Base-by-base conservation (phyloP, 306 rosid species). In the Lathyrus aphaca region DNA sequence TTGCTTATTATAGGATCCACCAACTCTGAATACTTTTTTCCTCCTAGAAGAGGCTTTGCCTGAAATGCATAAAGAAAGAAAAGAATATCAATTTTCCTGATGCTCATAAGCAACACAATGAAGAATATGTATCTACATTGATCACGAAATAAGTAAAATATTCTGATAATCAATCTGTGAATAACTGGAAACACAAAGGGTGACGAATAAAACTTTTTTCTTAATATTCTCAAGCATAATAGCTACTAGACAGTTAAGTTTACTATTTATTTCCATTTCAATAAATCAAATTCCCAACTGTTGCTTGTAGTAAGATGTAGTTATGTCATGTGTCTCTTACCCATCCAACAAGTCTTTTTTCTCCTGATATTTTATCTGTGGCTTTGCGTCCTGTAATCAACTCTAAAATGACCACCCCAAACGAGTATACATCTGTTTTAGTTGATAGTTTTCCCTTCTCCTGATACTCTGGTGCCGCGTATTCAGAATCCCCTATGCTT, bases 331-430 rank as follows among this genome's bases (percentile, higher is more conserved):
- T 64, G 14, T 30, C 45, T 45, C 82, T 74, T 80, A 83, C 87
- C 87, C 87, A 83, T 69, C 38, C 82, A 12, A 60, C 69, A 16
- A 83, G 84, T 48, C 51, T 60, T 80, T 69, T 80, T n/a, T 60
- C 73, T 69, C 79, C 80, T 44, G 69, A 42, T 15, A 66, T 54
- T 15, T 71, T 38, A 19, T 76, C 76, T 0, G 69, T 53, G 57
- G 72, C 76, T 38, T 71, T 83, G 12, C 54, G 19, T 48, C 87
- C 84, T 15, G 84, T 45, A 54, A 83, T 83, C 69, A 83, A 67
- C 82, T 80, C 84, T 74, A 83, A 74, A 44, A 80, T 72, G 66
- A 83, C 64, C 71, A 83, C 55, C 3, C 84, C 87, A 42, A 83
- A 77, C 1, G 84, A 80, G 76, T 83, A 83, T 19, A 77, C 80